phyloP scores from a whole-genome alignment of 352 stramenopile species.

The Phytophthora pistaciae region DNA sequence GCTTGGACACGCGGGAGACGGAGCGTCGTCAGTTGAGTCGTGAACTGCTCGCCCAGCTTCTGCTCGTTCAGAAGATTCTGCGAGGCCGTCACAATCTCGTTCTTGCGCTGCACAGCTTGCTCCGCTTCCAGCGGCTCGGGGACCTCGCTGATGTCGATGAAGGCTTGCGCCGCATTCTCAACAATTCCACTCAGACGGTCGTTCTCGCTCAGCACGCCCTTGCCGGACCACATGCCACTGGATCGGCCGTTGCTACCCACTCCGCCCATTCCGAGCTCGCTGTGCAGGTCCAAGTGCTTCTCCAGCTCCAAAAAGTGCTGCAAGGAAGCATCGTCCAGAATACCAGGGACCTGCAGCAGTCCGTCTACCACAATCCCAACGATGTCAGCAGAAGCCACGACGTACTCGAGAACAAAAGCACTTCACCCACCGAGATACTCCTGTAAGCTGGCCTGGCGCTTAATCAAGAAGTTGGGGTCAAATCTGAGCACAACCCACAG shows the following conservation, averaged over 20 bases:
- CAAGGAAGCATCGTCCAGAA: conserved; percentile 79
- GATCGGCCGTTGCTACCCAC: conserved; percentile 56
- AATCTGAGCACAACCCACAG: conserved; percentile 58
- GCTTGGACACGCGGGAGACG: conserved; percentile 41
- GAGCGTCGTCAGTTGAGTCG: conserved; percentile 53
- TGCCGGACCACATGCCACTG: conserved; percentile 58
- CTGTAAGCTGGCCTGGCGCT: conserved; percentile 79
- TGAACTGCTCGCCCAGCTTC: conserved; percentile 64
- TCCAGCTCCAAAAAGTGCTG: conserved; percentile 86
- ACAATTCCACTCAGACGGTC: conserved; percentile 84
- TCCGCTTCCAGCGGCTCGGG: conserved; percentile 82
- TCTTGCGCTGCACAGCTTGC: conserved; percentile 79
- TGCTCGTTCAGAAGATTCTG: conserved; percentile 61
- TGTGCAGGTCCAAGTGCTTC: conserved; percentile 77
- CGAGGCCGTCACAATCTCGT: conserved; percentile 71
- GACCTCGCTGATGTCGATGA: conserved; percentile 88
- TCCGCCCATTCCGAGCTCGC: conserved; percentile 47
- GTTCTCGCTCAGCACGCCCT: conserved; percentile 75
- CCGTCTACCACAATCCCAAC: conserved; percentile 36
- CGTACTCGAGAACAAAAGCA: not conserved
- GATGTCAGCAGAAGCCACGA: not conserved
- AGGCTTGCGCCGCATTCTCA: conserved; percentile 76
- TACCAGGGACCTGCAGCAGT: conserved; percentile 74
- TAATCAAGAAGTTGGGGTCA: conserved; percentile 83
- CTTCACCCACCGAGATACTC: conserved; percentile 65